Evolutionary conservation across 2,329 filamentous ascomycete genomes (phyloP), one percentile per base, ranked within the genome.

Genomic region (Cryoendolithus antarcticus): DNA sequence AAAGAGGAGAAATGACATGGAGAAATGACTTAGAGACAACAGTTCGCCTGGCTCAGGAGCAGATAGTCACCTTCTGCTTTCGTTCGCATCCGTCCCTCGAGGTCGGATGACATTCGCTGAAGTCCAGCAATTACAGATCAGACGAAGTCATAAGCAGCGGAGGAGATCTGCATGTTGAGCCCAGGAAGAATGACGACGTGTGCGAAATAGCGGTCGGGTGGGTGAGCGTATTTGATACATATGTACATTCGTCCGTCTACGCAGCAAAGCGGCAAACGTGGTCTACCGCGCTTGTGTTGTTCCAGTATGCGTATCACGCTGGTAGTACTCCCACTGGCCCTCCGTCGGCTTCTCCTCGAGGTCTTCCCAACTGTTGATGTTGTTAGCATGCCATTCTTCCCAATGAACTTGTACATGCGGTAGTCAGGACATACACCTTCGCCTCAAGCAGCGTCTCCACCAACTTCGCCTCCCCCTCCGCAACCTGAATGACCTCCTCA

Each of bases 401-500:
- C n/a, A n/a, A 24, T 27, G 8, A 2, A 38, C 57, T 55, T 37
- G n/a, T n/a, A n/a, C n/a, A n/a, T n/a, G n/a, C n/a, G n/a, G n/a
- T n/a, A n/a, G n/a, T n/a, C n/a, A n/a, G n/a, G n/a, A 30, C 86
- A 75, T 82, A 96, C 86, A 85, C 78, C 68, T 85, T 82, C 48
- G 72, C 64, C 64, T 89, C 69, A 45, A 81, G 62, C 78, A 98
- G 79, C 42, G 76, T 74, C 57, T 89, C 80, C 9, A 86, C 77
- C 33, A 95, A 72, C 57, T 74, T 72, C 43, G 86, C 68, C 69
- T 98, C 91, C 49, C 80, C 78, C 69, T 95, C 82, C 7, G 91
- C 91, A 44, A 94, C 83, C 57, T 91, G 72, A 43, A 98, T 86
- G 41, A 98, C 80, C 65, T 98, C 91, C 65, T 98, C 91, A 51